Evolutionary conservation across 2,329 filamentous ascomycete species (phyloP).

Genomic region (Fusarium sp.): DNA sequence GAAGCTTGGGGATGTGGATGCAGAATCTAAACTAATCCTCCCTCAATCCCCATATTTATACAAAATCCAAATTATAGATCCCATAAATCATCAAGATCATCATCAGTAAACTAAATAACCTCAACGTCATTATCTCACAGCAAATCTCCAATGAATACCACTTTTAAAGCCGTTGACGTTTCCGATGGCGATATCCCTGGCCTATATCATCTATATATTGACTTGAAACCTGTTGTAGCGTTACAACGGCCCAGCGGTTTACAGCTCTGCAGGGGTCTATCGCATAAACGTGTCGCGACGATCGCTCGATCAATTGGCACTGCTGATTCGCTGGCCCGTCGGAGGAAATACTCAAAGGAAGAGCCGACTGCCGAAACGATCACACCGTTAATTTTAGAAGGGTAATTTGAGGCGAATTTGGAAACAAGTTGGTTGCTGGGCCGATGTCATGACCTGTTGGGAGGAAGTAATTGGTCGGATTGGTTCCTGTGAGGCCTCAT

Average conservation of each 20-base stretch:
- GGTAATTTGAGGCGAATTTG: background rate
- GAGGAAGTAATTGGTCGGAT: background rate
- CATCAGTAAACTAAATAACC: background rate
- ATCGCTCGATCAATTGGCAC: background rate
- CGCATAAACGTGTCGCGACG: slow-evolving; percentile 18
- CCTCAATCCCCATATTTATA: slow-evolving; percentile 21
- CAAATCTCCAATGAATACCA: background rate
- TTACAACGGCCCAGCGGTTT: slow-evolving; percentile 4
- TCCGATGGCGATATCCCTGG: slow-evolving; percentile 19
- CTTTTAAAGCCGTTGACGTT: slow-evolving; percentile 22
- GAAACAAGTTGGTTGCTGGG: background rate
- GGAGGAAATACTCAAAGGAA: slow-evolving; percentile 22
- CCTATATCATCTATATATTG: slow-evolving; percentile 16
- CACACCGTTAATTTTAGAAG: background rate
- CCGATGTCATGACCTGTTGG: slow-evolving; percentile 6
- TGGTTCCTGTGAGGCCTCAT: background rate
- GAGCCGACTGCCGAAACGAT: slow-evolving; percentile 4
- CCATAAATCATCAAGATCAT: background rate
- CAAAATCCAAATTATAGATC: background rate
- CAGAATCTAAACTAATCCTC: background rate
- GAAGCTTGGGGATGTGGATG: background rate
- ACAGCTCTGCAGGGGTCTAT: slow-evolving; percentile 29
- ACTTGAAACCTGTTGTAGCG: slow-evolving; percentile 31
- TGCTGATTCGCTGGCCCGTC: slow-evolving; percentile 13
- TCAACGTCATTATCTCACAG: slow-evolving; percentile 27